Base-by-base conservation (phyloP, 164 flowering plant species). In the Brasenia schreberi region DNA sequence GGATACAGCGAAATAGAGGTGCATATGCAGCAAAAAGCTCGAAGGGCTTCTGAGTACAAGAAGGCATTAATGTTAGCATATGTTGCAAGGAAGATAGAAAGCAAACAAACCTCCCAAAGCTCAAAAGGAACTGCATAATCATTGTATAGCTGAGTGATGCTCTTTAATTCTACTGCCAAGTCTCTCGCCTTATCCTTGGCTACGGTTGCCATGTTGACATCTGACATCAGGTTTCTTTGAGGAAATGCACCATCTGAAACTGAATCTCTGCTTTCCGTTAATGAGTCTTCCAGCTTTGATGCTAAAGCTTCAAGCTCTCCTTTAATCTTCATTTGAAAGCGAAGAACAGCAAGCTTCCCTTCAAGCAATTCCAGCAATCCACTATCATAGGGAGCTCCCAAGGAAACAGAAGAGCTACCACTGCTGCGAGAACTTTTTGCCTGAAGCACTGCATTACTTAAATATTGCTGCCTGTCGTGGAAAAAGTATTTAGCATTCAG, bases 101-200 rank as follows among this genome's bases (percentile, higher is more conserved):
- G n/a, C 17, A 60, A 7, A 60, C 62, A 60, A 6, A 45, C 97
- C 97, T 95, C 99, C 97, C 97, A 95, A 67, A 95, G 90, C 75
- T 95, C 94, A 80, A 84, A 95, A 43, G 99, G 97, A 76, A 89
- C 92, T 18, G 97, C 97, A 81, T 84, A 95, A 14, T 95, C 99
- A 78, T 95, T 95, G 74, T 92, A 95, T 59, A 95, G 75, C 64
- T 89, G 91, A 69, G 97, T 95, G 65, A 95, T 88, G 72, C 85
- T 91, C 81, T 89, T 95, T 65, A 95, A 75, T 73, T 92, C 96
- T 61, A 81, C 70, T n/a, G 99, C 82, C 64, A 95, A 69, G 73
- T 95, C 97, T 73, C 81, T 89, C 39, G 82, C 85, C 76, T 92
- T 95, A 63, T 87, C 94, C 59, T 75, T 81, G 58, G 81, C 74